Percentiles rank a stretch among this genome's conserved stretches.
Evolutionary conservation across 768 basidiomycete genomes (phyloP).

Genomic region (Heimioporus sp.): DNA sequence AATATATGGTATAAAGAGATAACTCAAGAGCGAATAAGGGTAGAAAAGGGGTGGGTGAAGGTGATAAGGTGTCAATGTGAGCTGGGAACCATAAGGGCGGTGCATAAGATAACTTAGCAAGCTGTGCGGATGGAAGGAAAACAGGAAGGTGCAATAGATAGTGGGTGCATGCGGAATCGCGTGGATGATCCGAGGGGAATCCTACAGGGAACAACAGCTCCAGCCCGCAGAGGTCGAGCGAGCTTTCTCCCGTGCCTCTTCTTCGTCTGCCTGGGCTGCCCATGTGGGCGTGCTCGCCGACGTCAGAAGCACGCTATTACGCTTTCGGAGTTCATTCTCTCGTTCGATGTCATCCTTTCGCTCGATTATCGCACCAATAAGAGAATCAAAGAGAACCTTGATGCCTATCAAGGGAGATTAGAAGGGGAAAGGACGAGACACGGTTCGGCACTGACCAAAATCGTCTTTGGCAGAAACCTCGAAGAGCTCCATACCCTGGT

Average conservation of each 20-base stretch:
- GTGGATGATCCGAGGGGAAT: slow-evolving; percentile 8
- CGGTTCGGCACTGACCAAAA: slow-evolving; percentile 44
- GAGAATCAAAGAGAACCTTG: slow-evolving; percentile 70
- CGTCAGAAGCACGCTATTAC: slow-evolving; percentile 80
- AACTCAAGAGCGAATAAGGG: slow-evolving; percentile 35
- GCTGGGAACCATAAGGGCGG: slow-evolving; percentile 17
- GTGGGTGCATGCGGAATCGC: slow-evolving; percentile 18
- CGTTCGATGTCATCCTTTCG: slow-evolving; percentile 77
- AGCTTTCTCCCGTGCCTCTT: slow-evolving; percentile 62
- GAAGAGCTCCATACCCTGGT: slow-evolving; percentile 83
- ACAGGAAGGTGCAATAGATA: slow-evolving; percentile 12
- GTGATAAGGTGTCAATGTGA: slow-evolving; percentile 21
- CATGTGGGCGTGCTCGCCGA: slow-evolving; percentile 63
- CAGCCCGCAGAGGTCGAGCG: slow-evolving; percentile 48
- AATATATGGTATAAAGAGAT: slow-evolving; percentile 42
- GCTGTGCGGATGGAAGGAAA: slow-evolving; percentile 15
- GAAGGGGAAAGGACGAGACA: slow-evolving; percentile 8
- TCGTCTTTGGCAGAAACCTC: slow-evolving; percentile 93
- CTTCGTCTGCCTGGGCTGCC: slow-evolving; percentile 78
- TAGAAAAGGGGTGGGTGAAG: slow-evolving; percentile 14
- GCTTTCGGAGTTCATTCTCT: slow-evolving; percentile 76
- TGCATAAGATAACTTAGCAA: slow-evolving; percentile 30
- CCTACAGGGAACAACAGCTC: slow-evolving; percentile 64
- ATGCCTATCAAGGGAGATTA: slow-evolving; percentile 55
- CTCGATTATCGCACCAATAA: slow-evolving; percentile 78